A percentile compares a stretch with the other conserved stretches of the same genome.
phyloP scores from a whole-genome alignment of 768 basidiomycete species.

The Lanmaoa rubissima region DNA sequence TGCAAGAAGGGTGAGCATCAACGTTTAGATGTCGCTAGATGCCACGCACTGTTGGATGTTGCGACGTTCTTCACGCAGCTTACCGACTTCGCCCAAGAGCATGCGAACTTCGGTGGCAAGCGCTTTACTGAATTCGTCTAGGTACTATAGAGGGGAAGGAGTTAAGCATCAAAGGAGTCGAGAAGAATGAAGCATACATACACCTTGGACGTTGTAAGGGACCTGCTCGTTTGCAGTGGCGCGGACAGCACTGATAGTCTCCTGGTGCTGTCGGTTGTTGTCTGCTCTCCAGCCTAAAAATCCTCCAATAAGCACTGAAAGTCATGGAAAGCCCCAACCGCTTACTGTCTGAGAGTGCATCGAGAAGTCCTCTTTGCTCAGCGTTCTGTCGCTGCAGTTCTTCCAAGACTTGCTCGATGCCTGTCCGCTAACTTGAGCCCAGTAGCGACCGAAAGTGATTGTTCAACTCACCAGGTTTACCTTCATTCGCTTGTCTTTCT shows the following conservation, averaged over 20 bases:
- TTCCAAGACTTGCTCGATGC: conserved; percentile 57
- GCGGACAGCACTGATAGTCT: conserved; percentile 64
- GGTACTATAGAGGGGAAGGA: conserved; percentile 48
- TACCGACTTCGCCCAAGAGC: conserved; percentile 80
- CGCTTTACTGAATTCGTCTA: conserved; percentile 86
- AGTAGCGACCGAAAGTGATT: not conserved
- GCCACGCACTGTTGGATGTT: conserved; percentile 70
- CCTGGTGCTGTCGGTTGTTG: conserved; percentile 59
- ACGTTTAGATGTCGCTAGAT: not conserved
- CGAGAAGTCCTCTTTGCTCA: conserved; percentile 57
- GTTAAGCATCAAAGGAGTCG: not conserved
- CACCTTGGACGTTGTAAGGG: conserved; percentile 80
- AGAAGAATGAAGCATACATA: conserved; percentile 36
- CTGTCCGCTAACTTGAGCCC: conserved; percentile 34
- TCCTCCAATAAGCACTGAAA: conserved; percentile 11
- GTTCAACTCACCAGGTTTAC: conserved; percentile 51
- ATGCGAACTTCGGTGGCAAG: conserved; percentile 81
- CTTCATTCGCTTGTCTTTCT: conserved; percentile 48
- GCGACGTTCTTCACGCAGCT: conserved; percentile 75
- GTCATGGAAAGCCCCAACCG: not conserved
- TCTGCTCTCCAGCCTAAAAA: conserved; percentile 66
- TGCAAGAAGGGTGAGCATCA: conserved; percentile 27
- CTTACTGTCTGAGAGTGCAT: conserved; percentile 55
- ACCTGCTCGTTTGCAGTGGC: conserved; percentile 74
- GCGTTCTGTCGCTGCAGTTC: conserved; percentile 57